Conservation (phyloP, 345 rosid genomes). For the Pistacia atlantica region DNA sequence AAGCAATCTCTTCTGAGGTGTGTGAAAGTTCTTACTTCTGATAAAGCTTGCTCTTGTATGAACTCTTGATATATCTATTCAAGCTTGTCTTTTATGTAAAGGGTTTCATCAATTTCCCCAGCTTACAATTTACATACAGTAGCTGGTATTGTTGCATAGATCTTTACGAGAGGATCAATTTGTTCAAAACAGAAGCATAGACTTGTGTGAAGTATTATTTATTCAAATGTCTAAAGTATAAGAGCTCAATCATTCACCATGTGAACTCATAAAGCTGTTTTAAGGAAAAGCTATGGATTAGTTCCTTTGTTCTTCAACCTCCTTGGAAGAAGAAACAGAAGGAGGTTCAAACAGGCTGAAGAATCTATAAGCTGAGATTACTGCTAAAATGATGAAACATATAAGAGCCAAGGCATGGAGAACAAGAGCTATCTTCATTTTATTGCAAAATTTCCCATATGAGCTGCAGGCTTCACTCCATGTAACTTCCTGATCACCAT, state of each 20-base stretch:
- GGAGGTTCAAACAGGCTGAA: conserved; percentile 75
- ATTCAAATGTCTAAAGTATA: background rate
- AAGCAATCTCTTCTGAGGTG: background rate
- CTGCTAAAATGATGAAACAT: conserved; percentile 63
- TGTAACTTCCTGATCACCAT: conserved; percentile 64
- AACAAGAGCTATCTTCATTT: conserved; percentile 54
- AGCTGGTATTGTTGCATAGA: no score
- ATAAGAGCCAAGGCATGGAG: conserved; percentile 61
- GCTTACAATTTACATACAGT: background rate
- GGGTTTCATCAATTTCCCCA: background rate
- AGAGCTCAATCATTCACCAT: background rate
- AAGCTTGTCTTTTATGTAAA: background rate
- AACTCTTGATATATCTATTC: background rate
- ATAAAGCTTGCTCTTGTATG: background rate
- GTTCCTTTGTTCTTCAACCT: conserved; percentile 23
- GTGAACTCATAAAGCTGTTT: background rate
- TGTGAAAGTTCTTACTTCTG: background rate
- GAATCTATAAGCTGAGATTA: conserved; percentile 77
- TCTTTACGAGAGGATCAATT: no score
- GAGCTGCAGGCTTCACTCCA: conserved; percentile 86
- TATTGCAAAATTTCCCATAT: conserved; percentile 62
- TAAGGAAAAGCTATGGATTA: background rate
- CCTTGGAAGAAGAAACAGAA: conserved; percentile 33
- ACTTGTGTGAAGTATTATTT: background rate
- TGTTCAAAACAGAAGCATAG: no score